Evolutionary conservation across 2,329 filamentous ascomycete species (phyloP).

Genomic region (Exophiala oligosperma): DNA sequence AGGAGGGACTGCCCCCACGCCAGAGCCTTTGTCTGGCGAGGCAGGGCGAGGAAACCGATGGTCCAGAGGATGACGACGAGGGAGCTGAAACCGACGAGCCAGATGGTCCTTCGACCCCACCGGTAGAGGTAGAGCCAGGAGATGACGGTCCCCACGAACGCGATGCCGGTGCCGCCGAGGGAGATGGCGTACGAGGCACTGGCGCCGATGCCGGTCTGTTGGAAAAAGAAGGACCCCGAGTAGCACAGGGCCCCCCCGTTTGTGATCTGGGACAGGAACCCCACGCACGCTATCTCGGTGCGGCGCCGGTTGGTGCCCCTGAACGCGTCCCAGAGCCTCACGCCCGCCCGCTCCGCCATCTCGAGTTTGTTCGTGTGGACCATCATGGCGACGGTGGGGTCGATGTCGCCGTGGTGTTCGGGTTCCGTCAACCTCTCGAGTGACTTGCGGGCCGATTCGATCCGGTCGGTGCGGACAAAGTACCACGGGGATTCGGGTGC

Average conservation of each 20-base stretch:
- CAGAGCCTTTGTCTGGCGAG: conserved; percentile 33
- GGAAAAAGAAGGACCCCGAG: conserved; percentile 37
- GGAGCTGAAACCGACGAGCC: conserved; percentile 35
- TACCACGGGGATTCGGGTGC: conserved; percentile 31
- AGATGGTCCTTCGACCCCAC: conserved; percentile 37
- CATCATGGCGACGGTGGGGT: conserved; percentile 41
- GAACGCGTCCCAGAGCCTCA: conserved; percentile 34
- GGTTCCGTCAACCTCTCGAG: conserved; percentile 33
- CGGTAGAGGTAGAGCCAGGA: conserved; percentile 36
- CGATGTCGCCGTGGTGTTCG: conserved; percentile 34
- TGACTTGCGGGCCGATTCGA: conserved; percentile 35
- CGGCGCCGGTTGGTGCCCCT: conserved; percentile 36
- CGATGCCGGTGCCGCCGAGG: conserved; percentile 62
- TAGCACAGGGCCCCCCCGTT: conserved; percentile 34
- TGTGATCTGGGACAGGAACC: conserved; percentile 37
- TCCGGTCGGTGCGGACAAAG: conserved; percentile 37
- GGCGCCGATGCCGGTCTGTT: conserved; percentile 55
- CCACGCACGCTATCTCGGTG: conserved; percentile 42
- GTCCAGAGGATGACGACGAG: conserved; percentile 33
- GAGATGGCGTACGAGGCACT: conserved; percentile 57
- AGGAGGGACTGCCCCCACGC: conserved; percentile 33
- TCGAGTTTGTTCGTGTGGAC: conserved; percentile 40
- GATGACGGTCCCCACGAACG: conserved; percentile 55
- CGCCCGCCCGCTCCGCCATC: conserved; percentile 25
- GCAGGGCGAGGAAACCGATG: conserved; percentile 34